A percentile compares a stretch with the other conserved stretches of the same genome.
These are phyloP conservation scores for Fragaria nilgerrensis DNA, from an alignment of 306 rosid species.

Conservation along the genomic window DNA sequence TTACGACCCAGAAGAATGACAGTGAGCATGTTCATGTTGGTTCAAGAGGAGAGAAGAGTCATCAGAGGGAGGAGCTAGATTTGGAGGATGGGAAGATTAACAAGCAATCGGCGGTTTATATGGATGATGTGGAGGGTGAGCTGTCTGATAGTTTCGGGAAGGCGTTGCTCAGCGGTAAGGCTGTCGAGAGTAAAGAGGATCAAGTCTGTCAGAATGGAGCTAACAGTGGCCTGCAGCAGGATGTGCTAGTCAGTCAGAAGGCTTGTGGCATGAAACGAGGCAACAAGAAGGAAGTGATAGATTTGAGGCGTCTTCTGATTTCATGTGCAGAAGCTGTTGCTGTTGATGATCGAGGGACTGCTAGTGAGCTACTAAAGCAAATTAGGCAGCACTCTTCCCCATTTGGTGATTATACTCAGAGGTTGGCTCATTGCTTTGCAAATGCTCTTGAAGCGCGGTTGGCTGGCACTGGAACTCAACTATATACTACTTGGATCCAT, in stretches of 20 bases:
- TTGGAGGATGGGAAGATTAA: slow-evolving; percentile 30
- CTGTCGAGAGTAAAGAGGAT: not conserved
- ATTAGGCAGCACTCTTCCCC: slow-evolving; percentile 61
- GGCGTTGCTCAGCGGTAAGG: slow-evolving; percentile 23
- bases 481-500: slow-evolving; percentile 25
- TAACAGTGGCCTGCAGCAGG: slow-evolving; percentile 16
- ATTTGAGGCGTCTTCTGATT: slow-evolving; percentile 54
- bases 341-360: slow-evolving; percentile 50
- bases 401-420: slow-evolving; percentile 58
- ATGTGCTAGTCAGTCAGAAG: slow-evolving; percentile 22
- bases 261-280: slow-evolving; percentile 38
- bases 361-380: slow-evolving; percentile 62
- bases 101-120: slow-evolving; percentile 37
- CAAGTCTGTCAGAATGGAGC: slow-evolving; percentile 16
- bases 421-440: slow-evolving; percentile 66
- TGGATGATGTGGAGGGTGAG: slow-evolving; percentile 23
- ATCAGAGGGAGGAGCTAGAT: slow-evolving; percentile 24
- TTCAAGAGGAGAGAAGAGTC: slow-evolving; percentile 32
- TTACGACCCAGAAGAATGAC: slow-evolving; percentile 25
- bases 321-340: slow-evolving; percentile 70
- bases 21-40: slow-evolving; percentile 26
- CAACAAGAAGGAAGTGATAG: slow-evolving; percentile 51
- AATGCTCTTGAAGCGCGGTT: slow-evolving; percentile 68
- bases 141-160: slow-evolving; percentile 31
- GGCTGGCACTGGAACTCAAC: slow-evolving; percentile 55